Evolutionary conservation across 2,329 filamentous ascomycete genomes (phyloP).

Genomic region (Aquanectria penicillioides): DNA sequence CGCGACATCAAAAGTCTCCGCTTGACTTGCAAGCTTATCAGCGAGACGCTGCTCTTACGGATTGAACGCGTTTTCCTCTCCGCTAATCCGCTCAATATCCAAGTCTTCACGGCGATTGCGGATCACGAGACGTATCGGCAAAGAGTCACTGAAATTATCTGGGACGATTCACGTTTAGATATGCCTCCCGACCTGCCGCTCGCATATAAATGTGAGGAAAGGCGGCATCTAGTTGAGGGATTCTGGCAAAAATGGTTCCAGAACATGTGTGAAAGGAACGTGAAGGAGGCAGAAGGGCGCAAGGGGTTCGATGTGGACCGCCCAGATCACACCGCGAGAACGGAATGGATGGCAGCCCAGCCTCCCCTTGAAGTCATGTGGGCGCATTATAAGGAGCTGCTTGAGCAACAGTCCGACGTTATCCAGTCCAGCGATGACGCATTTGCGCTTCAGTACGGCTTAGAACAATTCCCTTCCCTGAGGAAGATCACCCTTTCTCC

Average conservation of each 20-base stretch:
- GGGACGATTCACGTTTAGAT: constrained; percentile 2
- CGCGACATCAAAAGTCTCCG: constrained; percentile 2
- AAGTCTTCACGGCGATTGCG: neutral
- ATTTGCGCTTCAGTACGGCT: neutral
- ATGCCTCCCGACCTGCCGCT: neutral
- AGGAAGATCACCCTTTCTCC: constrained; percentile 1
- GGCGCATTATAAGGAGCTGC: neutral
- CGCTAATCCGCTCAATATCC: neutral
- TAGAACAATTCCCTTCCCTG: neutral
- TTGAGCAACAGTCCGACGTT: neutral
- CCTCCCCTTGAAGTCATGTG: neutral
- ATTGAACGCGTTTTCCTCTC: constrained; percentile 8
- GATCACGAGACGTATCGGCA: neutral
- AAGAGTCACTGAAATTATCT: neutral
- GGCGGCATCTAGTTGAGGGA: neutral
- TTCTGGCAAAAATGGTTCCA: neutral
- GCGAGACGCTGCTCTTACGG: neutral
- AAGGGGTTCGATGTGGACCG: neutral
- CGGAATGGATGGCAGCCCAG: neutral
- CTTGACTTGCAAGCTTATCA: neutral
- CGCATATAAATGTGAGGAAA: neutral
- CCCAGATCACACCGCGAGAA: neutral
- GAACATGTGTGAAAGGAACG: neutral
- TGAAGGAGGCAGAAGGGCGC: neutral
- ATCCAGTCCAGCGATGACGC: neutral